These are phyloP conservation scores for Cercis canadensis DNA, from an alignment of 306 rosid species.

Conservation along the genomic window DNA sequence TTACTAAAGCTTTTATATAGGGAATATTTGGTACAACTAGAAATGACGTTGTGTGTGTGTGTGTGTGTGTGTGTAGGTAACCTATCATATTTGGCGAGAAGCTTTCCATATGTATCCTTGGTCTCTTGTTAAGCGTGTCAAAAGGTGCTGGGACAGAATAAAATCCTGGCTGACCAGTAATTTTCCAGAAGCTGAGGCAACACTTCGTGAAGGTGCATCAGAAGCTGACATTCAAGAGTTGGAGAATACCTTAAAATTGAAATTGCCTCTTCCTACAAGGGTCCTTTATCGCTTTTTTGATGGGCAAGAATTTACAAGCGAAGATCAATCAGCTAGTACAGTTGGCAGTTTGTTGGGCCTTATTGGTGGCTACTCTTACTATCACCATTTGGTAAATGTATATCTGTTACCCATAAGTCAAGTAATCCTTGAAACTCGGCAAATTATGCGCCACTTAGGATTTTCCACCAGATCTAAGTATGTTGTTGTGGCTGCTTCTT, in stretches of 20 bases:
- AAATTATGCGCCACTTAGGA: slow-evolving; percentile 29
- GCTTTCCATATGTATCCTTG: slow-evolving; percentile 86
- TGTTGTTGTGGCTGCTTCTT: slow-evolving; percentile 72
- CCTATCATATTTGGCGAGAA: slow-evolving; percentile 70
- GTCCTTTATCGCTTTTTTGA: slow-evolving; percentile 78
- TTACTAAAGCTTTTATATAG: background rate
- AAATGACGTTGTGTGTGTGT: slow-evolving; percentile 5
- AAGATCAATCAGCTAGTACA: slow-evolving; percentile 27
- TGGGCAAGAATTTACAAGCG: slow-evolving; percentile 66
- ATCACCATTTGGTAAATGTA: slow-evolving; percentile 63
- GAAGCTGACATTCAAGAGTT: slow-evolving; percentile 68
- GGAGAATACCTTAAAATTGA: slow-evolving; percentile 62
- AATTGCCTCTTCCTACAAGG: slow-evolving; percentile 84
- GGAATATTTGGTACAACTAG: slow-evolving; percentile 2
- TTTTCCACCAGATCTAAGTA: slow-evolving; percentile 54
- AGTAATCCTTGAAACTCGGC: slow-evolving; percentile 49
- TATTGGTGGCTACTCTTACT: slow-evolving; percentile 85
- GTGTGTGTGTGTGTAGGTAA: slow-evolving; percentile 46
- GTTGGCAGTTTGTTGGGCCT: slow-evolving; percentile 65
- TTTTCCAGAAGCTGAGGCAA: slow-evolving; percentile 70
- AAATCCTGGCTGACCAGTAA: slow-evolving; percentile 59
- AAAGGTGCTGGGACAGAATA: slow-evolving; percentile 73
- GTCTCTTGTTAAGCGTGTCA: slow-evolving; percentile 81
- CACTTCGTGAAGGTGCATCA: slow-evolving; percentile 75
- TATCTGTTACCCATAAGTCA: slow-evolving; percentile 66